Base-by-base conservation (phyloP, 441 rosid species). In the Croton laevigatus region DNA sequence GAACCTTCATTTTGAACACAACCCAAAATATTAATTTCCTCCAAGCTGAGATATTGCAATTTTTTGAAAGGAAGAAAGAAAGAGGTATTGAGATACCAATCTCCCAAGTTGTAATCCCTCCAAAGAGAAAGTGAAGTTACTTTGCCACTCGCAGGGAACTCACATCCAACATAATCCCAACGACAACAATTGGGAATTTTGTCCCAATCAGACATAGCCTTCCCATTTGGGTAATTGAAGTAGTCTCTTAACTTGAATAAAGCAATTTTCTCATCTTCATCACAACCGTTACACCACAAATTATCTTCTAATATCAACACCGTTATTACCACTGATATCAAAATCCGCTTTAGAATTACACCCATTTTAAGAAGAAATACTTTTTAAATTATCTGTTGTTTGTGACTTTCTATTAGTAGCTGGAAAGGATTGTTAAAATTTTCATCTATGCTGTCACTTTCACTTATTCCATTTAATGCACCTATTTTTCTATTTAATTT, bases 51-150 rank as follows among this genome's bases (percentile, higher is more conserved):
- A 34, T 0, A 6, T 5, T 44, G 40, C 9, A 76, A 17, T 48
- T 74, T 55, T 45, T 14, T 3, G 19, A 78, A 78, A 11, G 74
- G 65, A 62, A 65, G 69, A 62, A 70, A 70, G 48, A 66, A 44
- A 57, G 79, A 65, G 10, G 58, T 34, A 44, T 62, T 73, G 2
- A 70, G 68, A 19, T 57, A 60, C 63, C 66, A 19, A 3, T 60
- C 67, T 20, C 32, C 20, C 6, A 8, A 22, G 1, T n/a, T 46
- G 22, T 2, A 46, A 6, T 8, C 9, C 59, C 46, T 45, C 49
- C 49, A 45, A 45, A 14, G 49, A 45, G 9, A 11, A 45, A 45
- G 49, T 45, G 12, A 7, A 12, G 49, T 45, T 11, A 45, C 49
- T 45, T 14, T 45, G 49, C 40, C 19, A 5, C n/a, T n/a, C n/a